Evolutionary conservation across 768 basidiomycete genomes (phyloP), one percentile per base, ranked within the genome.

Genomic region (Agaricus bisporus): DNA sequence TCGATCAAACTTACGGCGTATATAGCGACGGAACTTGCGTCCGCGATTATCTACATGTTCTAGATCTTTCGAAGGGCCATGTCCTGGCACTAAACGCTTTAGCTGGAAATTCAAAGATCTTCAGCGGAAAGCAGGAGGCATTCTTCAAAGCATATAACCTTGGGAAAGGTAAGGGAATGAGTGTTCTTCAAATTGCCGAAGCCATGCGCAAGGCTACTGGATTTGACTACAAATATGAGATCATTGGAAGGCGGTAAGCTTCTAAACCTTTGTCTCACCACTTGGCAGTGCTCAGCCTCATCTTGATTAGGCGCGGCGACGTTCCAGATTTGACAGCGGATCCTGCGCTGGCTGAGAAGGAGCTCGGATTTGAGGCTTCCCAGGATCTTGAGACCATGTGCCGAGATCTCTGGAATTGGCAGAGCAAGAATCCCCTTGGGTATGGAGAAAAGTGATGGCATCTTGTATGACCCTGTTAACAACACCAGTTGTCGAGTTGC

Each of bases 321-420:
- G 97, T 98, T 0, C 95, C 97, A 1, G 93, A 98, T 64, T 78
- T 99, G 45, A 97, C 93, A 7, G 97, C 95, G 3, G 88, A 99
- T 67, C 95, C 97, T 0, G 60, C 85, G 6, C 78, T 98, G 18
- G 97, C 97, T 0, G 83, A 95, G 73, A 82, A 82, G 65, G 95
- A 98, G 67, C 85, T 99, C 28, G 91, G 91, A 5, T 99, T 98
- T 79, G 80, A 81, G 56, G 95, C 95, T 11, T 74, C 78, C 25
- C 78, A 83, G 63, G 77, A 84, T 61, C 77, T 99, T 42, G 86
- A 93, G 58, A 85, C 85, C 52, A 98, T 98, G 92, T 98, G 97
- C 70, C 76, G 82, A 52, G 97, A 99, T 70, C 74, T 97, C 61
- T 98, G 97, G 97, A 95, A 95, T 72, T 99, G 95, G 92, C 95